Evolutionary conservation across 2,329 filamentous ascomycete genomes (phyloP).

Genomic region (Coniosporium tulheliwenetii): DNA sequence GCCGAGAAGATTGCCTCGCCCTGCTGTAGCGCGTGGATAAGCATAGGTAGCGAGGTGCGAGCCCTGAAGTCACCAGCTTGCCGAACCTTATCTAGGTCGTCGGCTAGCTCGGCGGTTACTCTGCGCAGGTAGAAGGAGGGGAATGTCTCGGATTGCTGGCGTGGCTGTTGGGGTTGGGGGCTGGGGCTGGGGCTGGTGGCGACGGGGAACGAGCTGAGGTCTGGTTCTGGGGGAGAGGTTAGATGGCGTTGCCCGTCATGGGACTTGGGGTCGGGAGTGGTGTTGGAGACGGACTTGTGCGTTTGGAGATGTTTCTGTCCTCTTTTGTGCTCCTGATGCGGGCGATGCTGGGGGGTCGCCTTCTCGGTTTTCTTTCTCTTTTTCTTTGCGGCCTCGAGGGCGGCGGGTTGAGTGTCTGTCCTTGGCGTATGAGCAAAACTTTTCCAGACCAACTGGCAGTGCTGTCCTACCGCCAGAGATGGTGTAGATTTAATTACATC

Average conservation of each 20-base stretch:
- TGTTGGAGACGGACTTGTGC: neutral
- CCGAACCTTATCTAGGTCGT: slow-evolving; percentile 58
- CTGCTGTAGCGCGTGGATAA: slow-evolving; percentile 54
- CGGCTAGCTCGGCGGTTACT: slow-evolving; percentile 53
- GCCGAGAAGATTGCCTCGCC: slow-evolving; percentile 45
- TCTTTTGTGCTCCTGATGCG: neutral
- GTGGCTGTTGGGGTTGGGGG: neutral
- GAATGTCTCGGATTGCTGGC: slow-evolving; percentile 23
- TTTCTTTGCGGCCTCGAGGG: neutral
- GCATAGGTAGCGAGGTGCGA: slow-evolving; percentile 43
- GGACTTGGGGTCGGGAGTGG: neutral
- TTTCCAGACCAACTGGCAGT: neutral
- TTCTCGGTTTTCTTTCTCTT: neutral
- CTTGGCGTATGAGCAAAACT: neutral
- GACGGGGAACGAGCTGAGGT: neutral
- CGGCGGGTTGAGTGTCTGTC: neutral
- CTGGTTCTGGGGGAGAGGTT: neutral
- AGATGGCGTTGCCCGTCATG: neutral
- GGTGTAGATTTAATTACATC: neutral
- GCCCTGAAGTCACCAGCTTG: slow-evolving; percentile 54
- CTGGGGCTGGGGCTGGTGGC: neutral
- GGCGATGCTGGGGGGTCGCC: neutral
- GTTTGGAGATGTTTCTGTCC: neutral
- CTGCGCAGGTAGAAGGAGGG: slow-evolving; percentile 53
- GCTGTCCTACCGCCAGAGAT: neutral